A percentile compares a stretch with the other conserved stretches of the same genome.
Evolutionary conservation across 2,329 filamentous ascomycete species (phyloP).

Genomic region (Cladosporium velox): DNA sequence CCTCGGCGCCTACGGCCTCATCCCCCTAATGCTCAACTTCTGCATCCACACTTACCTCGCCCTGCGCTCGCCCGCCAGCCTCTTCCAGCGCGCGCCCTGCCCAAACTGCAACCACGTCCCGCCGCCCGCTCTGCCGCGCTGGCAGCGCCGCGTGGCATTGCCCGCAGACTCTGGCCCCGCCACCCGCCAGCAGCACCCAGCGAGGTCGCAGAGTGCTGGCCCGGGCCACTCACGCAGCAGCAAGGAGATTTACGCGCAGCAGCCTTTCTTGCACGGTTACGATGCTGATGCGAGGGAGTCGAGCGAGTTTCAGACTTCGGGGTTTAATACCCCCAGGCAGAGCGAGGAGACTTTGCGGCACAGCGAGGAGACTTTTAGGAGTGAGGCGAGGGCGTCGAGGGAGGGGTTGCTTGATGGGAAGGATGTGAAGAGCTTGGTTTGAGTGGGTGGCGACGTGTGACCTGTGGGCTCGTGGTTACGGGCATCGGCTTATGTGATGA

Average conservation of each 20-base stretch:
- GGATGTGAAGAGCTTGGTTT: conserved; percentile 2
- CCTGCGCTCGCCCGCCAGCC: conserved; percentile 22
- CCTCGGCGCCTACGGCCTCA: conserved; percentile 25
- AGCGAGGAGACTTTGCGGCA: conserved; percentile 13
- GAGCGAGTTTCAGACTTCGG: conserved; percentile 17
- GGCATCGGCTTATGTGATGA: neutral
- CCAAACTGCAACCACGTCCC: conserved; percentile 25
- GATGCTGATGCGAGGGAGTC: conserved; percentile 14
- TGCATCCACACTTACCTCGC: conserved; percentile 26
- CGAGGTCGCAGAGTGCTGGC: neutral
- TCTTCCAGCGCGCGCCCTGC: conserved; percentile 16
- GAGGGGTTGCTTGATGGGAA: neutral
- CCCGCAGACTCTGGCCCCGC: neutral
- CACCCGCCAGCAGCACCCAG: neutral
- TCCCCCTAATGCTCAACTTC: conserved; percentile 27
- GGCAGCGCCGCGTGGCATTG: conserved; percentile 9
- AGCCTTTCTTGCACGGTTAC: neutral
- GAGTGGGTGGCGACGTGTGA: neutral
- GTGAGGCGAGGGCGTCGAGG: neutral
- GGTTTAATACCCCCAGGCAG: conserved; percentile 18
- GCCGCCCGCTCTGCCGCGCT: conserved; percentile 6
- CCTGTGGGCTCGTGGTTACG: neutral
- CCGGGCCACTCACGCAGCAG: conserved; percentile 7
- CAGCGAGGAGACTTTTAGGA: conserved; percentile 7
- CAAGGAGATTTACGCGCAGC: conserved; percentile 9